Base-by-base conservation (phyloP, 1,139 yeast species). In the Cylindricascospora bacillispora region DNA sequence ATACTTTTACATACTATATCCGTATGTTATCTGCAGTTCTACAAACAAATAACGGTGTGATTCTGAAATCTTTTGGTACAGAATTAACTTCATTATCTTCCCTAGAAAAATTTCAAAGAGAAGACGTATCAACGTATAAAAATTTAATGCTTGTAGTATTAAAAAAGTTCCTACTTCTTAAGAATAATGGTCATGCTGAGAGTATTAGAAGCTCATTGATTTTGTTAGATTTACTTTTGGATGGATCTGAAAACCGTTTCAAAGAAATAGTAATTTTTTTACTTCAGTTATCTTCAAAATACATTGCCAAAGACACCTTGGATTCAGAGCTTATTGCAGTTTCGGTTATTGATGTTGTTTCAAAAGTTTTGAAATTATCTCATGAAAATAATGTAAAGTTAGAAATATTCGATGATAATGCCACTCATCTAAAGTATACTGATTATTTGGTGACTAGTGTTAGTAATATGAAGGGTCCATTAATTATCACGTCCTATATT, bases 111-210 rank as follows among this genome's bases (percentile, higher is more conserved):
- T 51, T 54, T 49, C 63, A 61, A 30, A 60, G 65, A 27, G 56
- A 57, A 36, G 70, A 68, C 33, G 60, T 72, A 5, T 70, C 81
- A 0, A 73, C 80, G 1, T 78, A 77, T 47, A 73, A 74, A 40
- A 65, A 72, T 4, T 58, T 78, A 22, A 45, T 73, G 0, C 41
- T 73, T 12, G 56, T 60, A 23, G 53, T 70, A 2, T 41, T 74
- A n/a, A 54, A 62, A 28, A 67, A 61, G 30, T 71, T 73, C 32
- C 45, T 75, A 26, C 39, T 45, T 3, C 35, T 41, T 5, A 35
- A 43, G 27, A 34, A 49, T 24, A 54, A 52, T 28, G 33, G 33
- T 7, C 48, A 54, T 28, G 49, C 59, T 0, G 49, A 39, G 17
- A 50, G 60, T 22, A 49, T 58, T n/a, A 47, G 55, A 20, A 48